phyloP scores from a whole-genome alignment of 805 yeast species.

The Barnettozyma salicaria region DNA sequence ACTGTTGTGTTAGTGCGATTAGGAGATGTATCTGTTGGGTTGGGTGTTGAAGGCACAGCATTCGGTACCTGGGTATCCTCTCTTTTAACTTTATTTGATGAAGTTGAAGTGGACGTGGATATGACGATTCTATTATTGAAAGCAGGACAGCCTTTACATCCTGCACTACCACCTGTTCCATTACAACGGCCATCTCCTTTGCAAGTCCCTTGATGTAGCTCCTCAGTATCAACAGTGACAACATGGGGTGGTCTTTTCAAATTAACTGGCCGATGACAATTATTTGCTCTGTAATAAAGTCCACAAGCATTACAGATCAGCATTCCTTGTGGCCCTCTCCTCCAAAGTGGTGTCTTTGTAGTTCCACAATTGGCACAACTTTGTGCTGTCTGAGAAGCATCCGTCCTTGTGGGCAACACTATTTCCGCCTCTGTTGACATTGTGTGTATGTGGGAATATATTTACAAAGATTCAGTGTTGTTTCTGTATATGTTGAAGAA shows the following conservation, averaged over 20 bases:
- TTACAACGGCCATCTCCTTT: slow-evolving; percentile 54
- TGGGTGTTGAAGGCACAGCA: background rate
- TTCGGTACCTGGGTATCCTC: slow-evolving; percentile 7
- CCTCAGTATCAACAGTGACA: slow-evolving; percentile 59
- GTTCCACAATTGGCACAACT: slow-evolving; percentile 84
- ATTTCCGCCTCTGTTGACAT: background rate
- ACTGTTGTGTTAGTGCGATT: background rate
- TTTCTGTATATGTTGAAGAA: background rate
- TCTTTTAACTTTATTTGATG: slow-evolving; percentile 13
- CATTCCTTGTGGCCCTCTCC: slow-evolving; percentile 83
- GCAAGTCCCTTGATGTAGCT: slow-evolving; percentile 23
- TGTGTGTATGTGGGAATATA: too few relatives aligned
- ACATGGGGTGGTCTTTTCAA: slow-evolving; percentile 73
- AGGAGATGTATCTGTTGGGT: background rate
- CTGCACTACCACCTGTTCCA: slow-evolving; percentile 80
- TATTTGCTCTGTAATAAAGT: slow-evolving; percentile 80
- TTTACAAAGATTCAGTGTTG: background rate
- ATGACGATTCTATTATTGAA: slow-evolving; percentile 61
- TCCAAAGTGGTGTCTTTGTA: slow-evolving; percentile 87
- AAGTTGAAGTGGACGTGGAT: too few relatives aligned
- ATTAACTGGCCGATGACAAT: slow-evolving; percentile 84
- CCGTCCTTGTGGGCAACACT: slow-evolving; percentile 1
- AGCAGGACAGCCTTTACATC: slow-evolving; percentile 81
- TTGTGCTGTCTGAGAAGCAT: slow-evolving; percentile 11
- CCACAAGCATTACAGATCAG: slow-evolving; percentile 97